Percentiles rank a stretch among this genome's conserved stretches.
Evolutionary conservation across 495 filamentous ascomycete species (phyloP).

Genomic region (Chaetomidium leptoderma): DNA sequence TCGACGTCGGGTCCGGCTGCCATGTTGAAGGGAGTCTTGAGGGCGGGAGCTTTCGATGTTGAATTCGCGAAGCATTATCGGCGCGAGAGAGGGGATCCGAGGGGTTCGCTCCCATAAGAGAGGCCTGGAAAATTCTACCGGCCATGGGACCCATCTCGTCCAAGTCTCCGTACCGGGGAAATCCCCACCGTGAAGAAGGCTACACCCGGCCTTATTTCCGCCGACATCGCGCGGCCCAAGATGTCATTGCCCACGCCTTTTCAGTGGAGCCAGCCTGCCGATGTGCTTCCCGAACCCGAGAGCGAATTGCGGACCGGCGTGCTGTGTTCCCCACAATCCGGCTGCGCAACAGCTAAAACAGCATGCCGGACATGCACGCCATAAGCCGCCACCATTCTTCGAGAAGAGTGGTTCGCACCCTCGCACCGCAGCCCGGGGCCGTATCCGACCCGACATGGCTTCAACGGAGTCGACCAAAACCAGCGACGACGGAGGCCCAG

Average conservation of each 20-base stretch:
- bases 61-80: no score
- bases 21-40: background rate
- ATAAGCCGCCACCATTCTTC: background rate
- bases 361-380: slow-evolving; percentile 3
- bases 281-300: background rate
- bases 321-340: background rate
- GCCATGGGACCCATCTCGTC: background rate
- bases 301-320: slow-evolving; percentile 15
- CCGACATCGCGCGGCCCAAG: slow-evolving; percentile 4
- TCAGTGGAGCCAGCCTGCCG: slow-evolving; percentile 6
- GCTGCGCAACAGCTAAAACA: slow-evolving; percentile 3
- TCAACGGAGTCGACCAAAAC: background rate
- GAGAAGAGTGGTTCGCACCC: background rate
- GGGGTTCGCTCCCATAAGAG: no score
- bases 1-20: slow-evolving; percentile 10
- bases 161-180: background rate
- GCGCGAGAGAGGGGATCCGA: no score
- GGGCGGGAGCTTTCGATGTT: no score
- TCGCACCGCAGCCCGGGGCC: background rate
- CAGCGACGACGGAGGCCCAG: background rate
- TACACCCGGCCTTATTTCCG: slow-evolving; percentile 19
- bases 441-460: background rate
- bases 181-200: background rate
- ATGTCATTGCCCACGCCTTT: slow-evolving; percentile 18
- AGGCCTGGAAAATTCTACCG: background rate